Evolutionary conservation across 2,329 filamentous ascomycete species (phyloP).

Genomic region (Scopulariopsis brevicaulis): DNA sequence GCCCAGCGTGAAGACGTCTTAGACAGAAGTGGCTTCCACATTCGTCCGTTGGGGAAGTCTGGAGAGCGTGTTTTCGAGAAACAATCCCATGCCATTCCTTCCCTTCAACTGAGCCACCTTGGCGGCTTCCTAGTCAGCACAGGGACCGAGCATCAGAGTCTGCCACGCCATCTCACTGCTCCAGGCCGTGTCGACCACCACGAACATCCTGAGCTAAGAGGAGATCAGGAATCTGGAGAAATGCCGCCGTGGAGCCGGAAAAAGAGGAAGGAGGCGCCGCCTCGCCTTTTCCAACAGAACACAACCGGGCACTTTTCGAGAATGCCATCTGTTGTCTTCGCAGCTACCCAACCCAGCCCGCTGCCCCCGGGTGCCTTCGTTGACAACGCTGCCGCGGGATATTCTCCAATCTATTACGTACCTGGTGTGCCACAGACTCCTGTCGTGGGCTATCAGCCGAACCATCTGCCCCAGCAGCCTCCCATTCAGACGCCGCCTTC

Average conservation of each 20-base stretch:
- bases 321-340: not conserved
- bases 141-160: too few relatives aligned
- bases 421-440: not conserved
- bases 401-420: not conserved
- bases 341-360: not conserved
- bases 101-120: not conserved
- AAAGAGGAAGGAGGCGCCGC: not conserved
- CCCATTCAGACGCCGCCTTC: not conserved
- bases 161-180: not conserved
- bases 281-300: not conserved
- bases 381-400: not conserved
- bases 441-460: not conserved
- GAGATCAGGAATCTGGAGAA: not conserved
- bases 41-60: not conserved
- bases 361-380: not conserved
- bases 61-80: not conserved
- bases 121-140: not conserved
- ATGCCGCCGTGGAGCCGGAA: not conserved
- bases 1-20: not conserved
- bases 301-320: not conserved
- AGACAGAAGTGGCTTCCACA: not conserved
- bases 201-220: not conserved
- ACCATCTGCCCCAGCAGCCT: not conserved
- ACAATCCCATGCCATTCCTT: not conserved
- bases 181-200: not conserved